Percentiles rank a stretch among this genome's conserved stretches.
phyloP scores from a whole-genome alignment of 2,329 filamentous ascomycete species.

The Phaeosphaeria sp. region DNA sequence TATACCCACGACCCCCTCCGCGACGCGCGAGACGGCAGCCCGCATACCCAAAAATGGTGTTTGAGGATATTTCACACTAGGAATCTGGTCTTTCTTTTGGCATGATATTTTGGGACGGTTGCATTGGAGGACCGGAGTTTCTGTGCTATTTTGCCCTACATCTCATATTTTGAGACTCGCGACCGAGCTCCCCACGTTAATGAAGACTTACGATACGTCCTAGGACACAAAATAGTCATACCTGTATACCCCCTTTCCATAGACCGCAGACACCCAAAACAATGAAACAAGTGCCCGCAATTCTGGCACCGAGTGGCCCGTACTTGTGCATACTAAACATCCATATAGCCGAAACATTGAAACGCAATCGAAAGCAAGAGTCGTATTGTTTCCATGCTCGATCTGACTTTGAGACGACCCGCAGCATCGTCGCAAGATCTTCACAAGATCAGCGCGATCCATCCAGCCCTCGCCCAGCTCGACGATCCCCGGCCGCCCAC shows the following conservation, averaged over 20 bases:
- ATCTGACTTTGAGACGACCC: too few relatives aligned
- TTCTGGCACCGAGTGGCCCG: neutral
- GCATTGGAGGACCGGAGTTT: slow-evolving; percentile 20
- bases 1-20: slow-evolving; percentile 25
- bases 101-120: slow-evolving; percentile 6
- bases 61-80: slow-evolving; percentile 9
- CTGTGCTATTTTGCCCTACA: slow-evolving; percentile 5
- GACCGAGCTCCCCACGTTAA: slow-evolving; percentile 9
- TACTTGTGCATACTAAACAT: neutral
- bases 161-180: slow-evolving; percentile 5
- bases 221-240: slow-evolving; percentile 19
- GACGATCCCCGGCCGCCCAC: neutral
- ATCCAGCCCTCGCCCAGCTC: neutral
- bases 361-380: too few relatives aligned
- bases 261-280: neutral
- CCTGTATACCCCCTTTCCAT: slow-evolving; percentile 6
- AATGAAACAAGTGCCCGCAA: neutral
- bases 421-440: neutral
- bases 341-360: neutral
- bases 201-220: slow-evolving; percentile 21
- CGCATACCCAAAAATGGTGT: slow-evolving; percentile 25
- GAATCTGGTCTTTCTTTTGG: slow-evolving; percentile 10
- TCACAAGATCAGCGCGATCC: neutral
- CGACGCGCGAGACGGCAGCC: slow-evolving; percentile 16
- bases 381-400: too few relatives aligned